Percentiles rank a stretch among this genome's conserved stretches.
These are phyloP conservation scores for Saccharomyces hybrid DNA, from an alignment of 1,139 yeast genomes.

Conservation along the genomic window DNA sequence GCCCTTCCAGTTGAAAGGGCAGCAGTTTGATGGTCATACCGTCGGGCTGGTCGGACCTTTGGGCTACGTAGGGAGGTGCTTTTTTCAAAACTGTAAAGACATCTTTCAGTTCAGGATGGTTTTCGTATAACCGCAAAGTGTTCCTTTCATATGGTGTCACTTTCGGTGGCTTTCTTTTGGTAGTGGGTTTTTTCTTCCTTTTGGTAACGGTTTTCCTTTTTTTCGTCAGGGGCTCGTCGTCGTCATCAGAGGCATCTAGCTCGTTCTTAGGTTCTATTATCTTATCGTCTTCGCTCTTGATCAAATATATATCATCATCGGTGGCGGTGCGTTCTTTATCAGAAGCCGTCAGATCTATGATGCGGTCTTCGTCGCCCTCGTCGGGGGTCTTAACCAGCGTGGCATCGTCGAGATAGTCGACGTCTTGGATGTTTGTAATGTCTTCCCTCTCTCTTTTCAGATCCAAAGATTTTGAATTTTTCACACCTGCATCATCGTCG, in stretches of 20 bases:
- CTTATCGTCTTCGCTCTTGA: conserved; percentile 17
- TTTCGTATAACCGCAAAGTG: conserved; percentile 56
- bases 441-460: conserved; percentile 15
- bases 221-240: conserved; percentile 23
- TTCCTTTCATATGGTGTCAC: conserved; percentile 60
- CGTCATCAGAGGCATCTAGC: conserved; percentile 18
- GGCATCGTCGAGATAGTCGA: background rate
- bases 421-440: conserved; percentile 23
- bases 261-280: conserved; percentile 3
- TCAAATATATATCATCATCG: conserved; percentile 14
- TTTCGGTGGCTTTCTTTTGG: conserved; percentile 41
- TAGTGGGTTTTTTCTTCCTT: conserved; percentile 23
- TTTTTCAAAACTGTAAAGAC: conserved; percentile 57
- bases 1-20: conserved; percentile 91
- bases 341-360: conserved; percentile 30
- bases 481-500: conserved; percentile 6
- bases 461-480: conserved; percentile 1
- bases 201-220: conserved; percentile 22
- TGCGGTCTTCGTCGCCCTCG: conserved; percentile 20
- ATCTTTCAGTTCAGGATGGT: conserved; percentile 69
- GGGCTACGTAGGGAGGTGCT: conserved; percentile 44
- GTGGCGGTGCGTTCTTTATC: conserved; percentile 1
- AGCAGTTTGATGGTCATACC: conserved; percentile 67
- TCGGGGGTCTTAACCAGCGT: conserved; percentile 8
- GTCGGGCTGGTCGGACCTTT: conserved; percentile 66